Conservation (phyloP, 2,329 filamentous ascomycete species). For the Lasiodiplodia sp. region DNA sequence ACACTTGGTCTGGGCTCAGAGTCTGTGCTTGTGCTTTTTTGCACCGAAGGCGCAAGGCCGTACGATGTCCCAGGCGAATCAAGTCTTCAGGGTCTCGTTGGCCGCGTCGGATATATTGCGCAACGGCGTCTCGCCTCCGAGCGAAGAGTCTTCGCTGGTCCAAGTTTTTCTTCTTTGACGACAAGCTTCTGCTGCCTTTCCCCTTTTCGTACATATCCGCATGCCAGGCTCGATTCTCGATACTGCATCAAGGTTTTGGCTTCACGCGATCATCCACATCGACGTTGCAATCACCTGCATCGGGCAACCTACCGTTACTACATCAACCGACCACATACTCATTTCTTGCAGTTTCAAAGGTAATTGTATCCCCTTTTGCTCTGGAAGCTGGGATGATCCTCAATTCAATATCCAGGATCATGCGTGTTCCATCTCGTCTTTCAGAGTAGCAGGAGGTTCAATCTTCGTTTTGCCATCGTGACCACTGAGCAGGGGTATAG, state of each 20-base stretch:
- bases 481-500: background rate
- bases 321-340: background rate
- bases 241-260: background rate
- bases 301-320: background rate
- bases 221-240: background rate
- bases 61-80: constrained; percentile 49
- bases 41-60: constrained; percentile 68
- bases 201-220: background rate
- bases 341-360: no score
- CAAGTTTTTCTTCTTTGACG: background rate
- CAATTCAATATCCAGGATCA: background rate
- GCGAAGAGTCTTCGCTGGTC: background rate
- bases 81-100: background rate
- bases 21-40: constrained; percentile 70
- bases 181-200: background rate
- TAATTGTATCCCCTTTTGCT: no score
- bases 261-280: background rate
- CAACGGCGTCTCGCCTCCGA: background rate
- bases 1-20: constrained; percentile 50
- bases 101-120: background rate
- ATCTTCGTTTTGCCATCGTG: background rate
- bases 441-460: background rate
- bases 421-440: background rate
- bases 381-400: background rate
- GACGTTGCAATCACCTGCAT: background rate